phyloP scores from a whole-genome alignment of 257 asterid species.

The Jacaranda mimosifolia region DNA sequence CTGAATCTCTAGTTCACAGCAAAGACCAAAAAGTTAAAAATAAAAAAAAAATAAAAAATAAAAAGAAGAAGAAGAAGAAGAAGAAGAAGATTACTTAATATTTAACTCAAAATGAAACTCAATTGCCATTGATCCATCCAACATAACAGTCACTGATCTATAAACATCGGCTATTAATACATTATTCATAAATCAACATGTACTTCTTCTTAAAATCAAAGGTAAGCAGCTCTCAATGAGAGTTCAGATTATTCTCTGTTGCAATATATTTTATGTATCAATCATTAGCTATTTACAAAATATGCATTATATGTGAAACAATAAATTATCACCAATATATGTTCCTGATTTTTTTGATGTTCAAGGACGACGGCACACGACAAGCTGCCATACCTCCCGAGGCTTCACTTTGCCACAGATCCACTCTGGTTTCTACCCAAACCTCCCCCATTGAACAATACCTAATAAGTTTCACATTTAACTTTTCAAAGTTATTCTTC shows the following conservation, averaged over 20 bases:
- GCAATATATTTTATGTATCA: neutral
- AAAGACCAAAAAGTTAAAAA: neutral
- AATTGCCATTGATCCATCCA: too few relatives aligned
- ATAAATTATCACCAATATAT: neutral
- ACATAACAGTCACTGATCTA: too few relatives aligned
- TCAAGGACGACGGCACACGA: too few relatives aligned
- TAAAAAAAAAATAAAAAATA: neutral
- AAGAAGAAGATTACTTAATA: neutral
- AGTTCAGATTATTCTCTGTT: neutral
- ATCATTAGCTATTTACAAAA: conserved; percentile 2
- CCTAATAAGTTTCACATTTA: neutral
- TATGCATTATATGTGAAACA: neutral
- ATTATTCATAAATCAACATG: neutral
- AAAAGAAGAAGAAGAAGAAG: neutral
- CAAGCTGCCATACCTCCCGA: too few relatives aligned
- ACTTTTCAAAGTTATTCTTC: neutral
- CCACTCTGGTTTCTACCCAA: neutral
- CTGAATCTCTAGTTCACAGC: neutral
- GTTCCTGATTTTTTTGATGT: neutral
- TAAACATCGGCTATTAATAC: too few relatives aligned
- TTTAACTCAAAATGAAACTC: neutral
- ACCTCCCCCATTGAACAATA: neutral
- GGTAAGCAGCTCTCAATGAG: neutral
- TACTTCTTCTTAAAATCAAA: neutral
- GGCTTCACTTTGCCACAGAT: too few relatives aligned